phyloP scores from a whole-genome alignment of 352 stramenopile species.

The Globisporangium canariense region DNA sequence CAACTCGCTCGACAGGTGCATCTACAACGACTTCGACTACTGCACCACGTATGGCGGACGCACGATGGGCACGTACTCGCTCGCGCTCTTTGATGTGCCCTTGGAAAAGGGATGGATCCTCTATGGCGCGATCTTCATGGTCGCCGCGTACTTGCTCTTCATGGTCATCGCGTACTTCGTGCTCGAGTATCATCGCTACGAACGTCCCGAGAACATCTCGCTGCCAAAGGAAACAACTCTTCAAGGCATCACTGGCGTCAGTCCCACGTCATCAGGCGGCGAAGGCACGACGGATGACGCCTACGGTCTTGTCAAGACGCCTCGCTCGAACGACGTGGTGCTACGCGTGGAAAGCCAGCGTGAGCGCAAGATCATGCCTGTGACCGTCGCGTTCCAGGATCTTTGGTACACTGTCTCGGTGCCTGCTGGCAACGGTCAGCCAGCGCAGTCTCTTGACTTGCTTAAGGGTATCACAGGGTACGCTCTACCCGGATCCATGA shows the following conservation, averaged over 20 bases:
- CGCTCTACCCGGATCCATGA: conserved; percentile 53
- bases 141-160: conserved; percentile 44
- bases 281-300: conserved; percentile 10
- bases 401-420: conserved; percentile 55
- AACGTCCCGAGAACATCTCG: conserved; percentile 46
- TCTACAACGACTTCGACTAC: conserved; percentile 39
- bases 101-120: conserved; percentile 40
- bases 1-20: conserved; percentile 30
- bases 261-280: conserved; percentile 6
- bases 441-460: conserved; percentile 33
- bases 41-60: conserved; percentile 29
- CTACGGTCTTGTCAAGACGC: conserved; percentile 29
- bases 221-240: conserved; percentile 23
- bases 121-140: conserved; percentile 46
- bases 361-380: conserved; percentile 29
- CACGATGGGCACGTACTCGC: conserved; percentile 49
- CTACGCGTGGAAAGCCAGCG: conserved; percentile 24
- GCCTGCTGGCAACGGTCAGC: conserved; percentile 29
- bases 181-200: conserved; percentile 62
- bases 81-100: conserved; percentile 45
- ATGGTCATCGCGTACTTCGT: conserved; percentile 45
- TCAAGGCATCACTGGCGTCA: background rate
- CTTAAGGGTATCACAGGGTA: conserved; percentile 60
- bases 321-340: conserved; percentile 22
- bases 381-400: conserved; percentile 55